A percentile compares a stretch with the other conserved stretches of the same genome.
Evolutionary conservation across 1,284 basidiomycete species (phyloP).

Genomic region (Ustilago vetiveriae): DNA sequence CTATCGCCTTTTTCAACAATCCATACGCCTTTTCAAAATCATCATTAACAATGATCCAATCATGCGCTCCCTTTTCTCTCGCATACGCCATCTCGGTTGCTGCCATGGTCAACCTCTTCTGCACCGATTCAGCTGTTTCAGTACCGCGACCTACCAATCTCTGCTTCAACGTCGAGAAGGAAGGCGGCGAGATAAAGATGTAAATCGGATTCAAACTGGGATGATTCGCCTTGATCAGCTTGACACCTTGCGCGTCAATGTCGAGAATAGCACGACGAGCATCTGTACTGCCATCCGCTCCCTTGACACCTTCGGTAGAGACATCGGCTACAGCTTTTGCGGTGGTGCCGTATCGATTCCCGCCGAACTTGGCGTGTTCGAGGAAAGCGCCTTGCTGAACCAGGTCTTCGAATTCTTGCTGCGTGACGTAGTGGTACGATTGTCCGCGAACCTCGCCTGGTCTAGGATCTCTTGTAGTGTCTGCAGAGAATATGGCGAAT

Average conservation of each 20-base stretch:
- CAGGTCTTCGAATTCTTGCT: constrained; percentile 70
- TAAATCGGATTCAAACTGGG: constrained; percentile 81
- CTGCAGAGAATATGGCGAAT: constrained; percentile 68
- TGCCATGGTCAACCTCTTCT: constrained; percentile 82
- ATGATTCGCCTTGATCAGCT: constrained; percentile 78
- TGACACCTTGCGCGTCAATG: constrained; percentile 82
- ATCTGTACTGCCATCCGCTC: constrained; percentile 64
- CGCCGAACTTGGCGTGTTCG: constrained; percentile 81
- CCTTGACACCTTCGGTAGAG: constrained; percentile 46
- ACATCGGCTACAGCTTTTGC: constrained; percentile 75
- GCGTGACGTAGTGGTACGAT: constrained; percentile 73
- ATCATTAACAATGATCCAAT: constrained; percentile 90
- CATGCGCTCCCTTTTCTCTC: constrained; percentile 76
- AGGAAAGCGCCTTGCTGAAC: constrained; percentile 72
- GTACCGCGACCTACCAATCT: constrained; percentile 85
- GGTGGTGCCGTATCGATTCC: constrained; percentile 90
- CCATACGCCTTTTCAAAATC: constrained; percentile 84
- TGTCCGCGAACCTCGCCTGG: constrained; percentile 82
- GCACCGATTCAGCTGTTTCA: constrained; percentile 79
- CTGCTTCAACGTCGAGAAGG: constrained; percentile 69
- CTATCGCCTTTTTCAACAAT: constrained; percentile 65
- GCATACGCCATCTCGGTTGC: constrained; percentile 88
- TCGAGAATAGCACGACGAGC: constrained; percentile 85
- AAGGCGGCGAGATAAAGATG: constrained; percentile 92
- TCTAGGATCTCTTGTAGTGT: constrained; percentile 89